Base-by-base conservation (phyloP, 345 rosid species). In the Pugionium cornutum region DNA sequence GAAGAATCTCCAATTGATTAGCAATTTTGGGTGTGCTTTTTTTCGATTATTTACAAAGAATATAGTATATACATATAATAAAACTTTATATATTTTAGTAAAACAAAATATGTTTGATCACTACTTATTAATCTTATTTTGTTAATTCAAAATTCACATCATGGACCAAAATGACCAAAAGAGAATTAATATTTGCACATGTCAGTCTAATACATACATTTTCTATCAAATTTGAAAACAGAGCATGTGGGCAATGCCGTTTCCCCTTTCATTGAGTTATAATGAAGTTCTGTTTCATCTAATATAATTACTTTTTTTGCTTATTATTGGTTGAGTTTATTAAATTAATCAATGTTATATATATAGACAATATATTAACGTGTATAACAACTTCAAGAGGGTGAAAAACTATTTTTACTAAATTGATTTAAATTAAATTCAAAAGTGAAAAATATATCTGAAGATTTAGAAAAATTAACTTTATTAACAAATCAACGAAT, bases 191-290 rank as follows among this genome's bases (percentile, higher is more conserved):
- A 37, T 27, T 18, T 58, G 29, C 49, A 37, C 75, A 63, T 64
- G 75, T 55, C 64, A 62, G 51, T 32, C 57, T 70, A 46, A 47
- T 52, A 55, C 4, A 55, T 18, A 18, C 9, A 48, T 3, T 33
- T 55, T 40, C 33, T 28, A 28, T 5, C 61, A 67, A 35, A 36
- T 56, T 48, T 44, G 8, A 36, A 55, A 36, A 55, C 64, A 35
- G 27, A 46, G 76, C 76, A 72, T 72, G 76, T 72, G 74, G 35
- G 6, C 74, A 43, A 42, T 61, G 34, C 9, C 9, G 9, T 52
- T 62, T 35, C 47, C 8, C 1, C 27, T 69, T 69, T 58, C 58
- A 58, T 49, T 60, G 41, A 46, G 46, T 45, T 47, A 47, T 2
- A 57, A 58, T 48, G 35, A n/a, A 7, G 6, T 25, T 57, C 33